Percentiles rank a stretch among this genome's conserved stretches.
phyloP scores from a whole-genome alignment of 2,329 filamentous ascomycete genomes.

The Dactylellina parvicollis region DNA sequence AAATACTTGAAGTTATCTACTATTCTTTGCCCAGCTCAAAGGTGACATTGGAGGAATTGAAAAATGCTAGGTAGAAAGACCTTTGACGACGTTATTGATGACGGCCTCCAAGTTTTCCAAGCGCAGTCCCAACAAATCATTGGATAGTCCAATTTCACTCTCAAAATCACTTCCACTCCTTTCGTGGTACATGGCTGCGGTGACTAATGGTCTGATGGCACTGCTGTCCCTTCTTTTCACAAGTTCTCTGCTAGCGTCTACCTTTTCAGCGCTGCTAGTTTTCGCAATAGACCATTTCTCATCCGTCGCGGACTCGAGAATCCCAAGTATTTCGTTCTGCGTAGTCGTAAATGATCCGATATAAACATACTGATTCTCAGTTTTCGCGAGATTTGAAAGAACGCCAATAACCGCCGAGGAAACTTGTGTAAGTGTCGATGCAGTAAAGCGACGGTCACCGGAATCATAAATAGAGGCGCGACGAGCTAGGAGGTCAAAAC shows the following conservation, averaged over 20 bases:
- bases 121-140: slow-evolving; percentile 20
- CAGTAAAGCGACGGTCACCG: slow-evolving; percentile 66
- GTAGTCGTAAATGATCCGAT: slow-evolving; percentile 69
- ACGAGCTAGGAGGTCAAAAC: slow-evolving; percentile 65
- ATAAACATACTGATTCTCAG: slow-evolving; percentile 69
- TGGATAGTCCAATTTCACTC: slow-evolving; percentile 37
- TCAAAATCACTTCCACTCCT: slow-evolving; percentile 41
- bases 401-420: slow-evolving; percentile 67
- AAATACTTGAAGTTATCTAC: no score
- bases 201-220: slow-evolving; percentile 44
- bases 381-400: slow-evolving; percentile 65
- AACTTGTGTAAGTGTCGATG: slow-evolving; percentile 67
- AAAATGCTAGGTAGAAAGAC: background rate
- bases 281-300: slow-evolving; percentile 66
- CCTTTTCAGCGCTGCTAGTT: slow-evolving; percentile 60
- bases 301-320: slow-evolving; percentile 66
- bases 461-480: slow-evolving; percentile 69
- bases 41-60: no score
- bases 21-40: no score
- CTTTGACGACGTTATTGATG: slow-evolving; percentile 5
- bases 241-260: slow-evolving; percentile 63
- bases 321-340: slow-evolving; percentile 68
- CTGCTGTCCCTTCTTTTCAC: slow-evolving; percentile 56
- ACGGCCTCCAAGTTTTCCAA: slow-evolving; percentile 21
- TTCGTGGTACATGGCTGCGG: slow-evolving; percentile 49